Conservation (phyloP, 164 flowering plant species). For the Kingdonia uniflora region DNA sequence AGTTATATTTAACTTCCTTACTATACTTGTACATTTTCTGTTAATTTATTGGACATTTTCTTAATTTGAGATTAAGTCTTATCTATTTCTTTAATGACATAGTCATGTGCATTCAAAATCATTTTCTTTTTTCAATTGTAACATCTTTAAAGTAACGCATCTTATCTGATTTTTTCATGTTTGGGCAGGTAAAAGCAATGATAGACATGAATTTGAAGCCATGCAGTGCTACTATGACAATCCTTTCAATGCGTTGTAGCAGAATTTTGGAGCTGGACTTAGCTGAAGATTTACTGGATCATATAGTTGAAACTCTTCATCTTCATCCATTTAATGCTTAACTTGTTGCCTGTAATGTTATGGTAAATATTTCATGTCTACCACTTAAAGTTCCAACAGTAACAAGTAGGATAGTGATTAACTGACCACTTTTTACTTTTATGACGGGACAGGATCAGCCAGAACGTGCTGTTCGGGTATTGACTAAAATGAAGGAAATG, state of each 20-base stretch:
- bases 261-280: conserved; percentile 52
- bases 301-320: conserved; percentile 23
- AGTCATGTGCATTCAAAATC: not conserved
- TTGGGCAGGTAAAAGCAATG: conserved; percentile 56
- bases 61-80: not conserved
- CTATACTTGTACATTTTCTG: no score
- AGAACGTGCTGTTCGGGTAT: conserved; percentile 54
- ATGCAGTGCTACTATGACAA: conserved; percentile 48
- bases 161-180: not conserved
- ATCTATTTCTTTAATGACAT: not conserved
- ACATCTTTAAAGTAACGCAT: no score
- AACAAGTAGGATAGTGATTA: no score
- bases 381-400: no score
- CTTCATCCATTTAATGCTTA: conserved; percentile 52
- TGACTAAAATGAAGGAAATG: conserved; percentile 59
- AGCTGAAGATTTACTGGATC: conserved; percentile 62
- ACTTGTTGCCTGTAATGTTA: conserved; percentile 54
- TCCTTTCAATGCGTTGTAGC: conserved; percentile 54
- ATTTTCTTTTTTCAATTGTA: no score
- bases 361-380: conserved; percentile 33
- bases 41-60: not conserved
- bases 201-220: conserved; percentile 49
- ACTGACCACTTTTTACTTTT: no score
- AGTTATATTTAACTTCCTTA: conserved; percentile 8
- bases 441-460: conserved; percentile 63